Conservation (phyloP, 768 basidiomycete genomes). For the Sporobolomyces phaffii region DNA sequence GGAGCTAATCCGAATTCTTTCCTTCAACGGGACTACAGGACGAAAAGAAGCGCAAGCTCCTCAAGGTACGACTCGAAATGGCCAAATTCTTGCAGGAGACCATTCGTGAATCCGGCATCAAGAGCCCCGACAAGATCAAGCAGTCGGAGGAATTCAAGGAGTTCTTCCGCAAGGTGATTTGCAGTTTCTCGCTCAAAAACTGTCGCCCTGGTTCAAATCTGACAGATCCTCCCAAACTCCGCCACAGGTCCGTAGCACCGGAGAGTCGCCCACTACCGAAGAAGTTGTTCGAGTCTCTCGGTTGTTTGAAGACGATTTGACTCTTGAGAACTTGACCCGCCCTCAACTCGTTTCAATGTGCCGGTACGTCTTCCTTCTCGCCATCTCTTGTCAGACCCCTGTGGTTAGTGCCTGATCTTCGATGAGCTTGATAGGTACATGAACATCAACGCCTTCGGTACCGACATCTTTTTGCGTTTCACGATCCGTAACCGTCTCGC, state of each 20-base stretch:
- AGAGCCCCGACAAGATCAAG: constrained; percentile 79
- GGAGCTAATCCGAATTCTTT: too few species aligned
- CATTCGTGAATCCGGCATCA: constrained; percentile 83
- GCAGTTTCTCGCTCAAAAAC: neutral
- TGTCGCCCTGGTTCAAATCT: too few species aligned
- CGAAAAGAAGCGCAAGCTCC: constrained; percentile 91
- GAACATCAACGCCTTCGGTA: constrained; percentile 96
- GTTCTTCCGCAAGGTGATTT: constrained; percentile 87
- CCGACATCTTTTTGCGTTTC: constrained; percentile 94
- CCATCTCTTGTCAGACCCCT: neutral
- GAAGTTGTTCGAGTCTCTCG: constrained; percentile 93
- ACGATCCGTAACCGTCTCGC: constrained; percentile 76
- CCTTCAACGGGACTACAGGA: constrained; percentile 55
- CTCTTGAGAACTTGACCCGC: constrained; percentile 92
- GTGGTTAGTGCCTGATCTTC: neutral
- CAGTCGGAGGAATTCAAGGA: constrained; percentile 95
- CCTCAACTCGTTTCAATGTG: constrained; percentile 98
- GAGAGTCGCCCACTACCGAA: constrained; percentile 78
- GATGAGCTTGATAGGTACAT: constrained; percentile 56
- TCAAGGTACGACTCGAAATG: constrained; percentile 93
- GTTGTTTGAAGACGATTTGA: constrained; percentile 94
- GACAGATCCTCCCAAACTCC: too few species aligned
- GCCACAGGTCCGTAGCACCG: constrained; percentile 92
- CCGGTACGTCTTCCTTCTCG: constrained; percentile 48
- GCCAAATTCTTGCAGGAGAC: constrained; percentile 99